Percentiles rank a stretch among this genome's conserved stretches.
Evolutionary conservation across 83 land plant genomes (phyloP).

Genomic region (Picea engelmannii): DNA sequence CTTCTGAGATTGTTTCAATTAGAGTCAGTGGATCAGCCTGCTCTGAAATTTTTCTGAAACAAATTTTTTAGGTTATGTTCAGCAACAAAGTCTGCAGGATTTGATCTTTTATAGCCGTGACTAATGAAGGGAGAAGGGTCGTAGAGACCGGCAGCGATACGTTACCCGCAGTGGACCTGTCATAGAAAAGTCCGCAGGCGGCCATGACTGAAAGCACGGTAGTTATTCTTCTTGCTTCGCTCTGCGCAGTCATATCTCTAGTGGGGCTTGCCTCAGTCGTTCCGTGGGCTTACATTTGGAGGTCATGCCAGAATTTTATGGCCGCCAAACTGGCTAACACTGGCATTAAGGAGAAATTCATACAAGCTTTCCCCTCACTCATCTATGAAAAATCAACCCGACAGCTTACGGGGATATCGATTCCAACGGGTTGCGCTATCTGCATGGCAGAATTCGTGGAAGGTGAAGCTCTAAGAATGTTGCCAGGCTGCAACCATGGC

Average conservation of each 20-base stretch:
- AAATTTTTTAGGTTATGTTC: no score
- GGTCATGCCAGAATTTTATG: not conserved
- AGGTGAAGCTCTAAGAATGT: slow-evolving; percentile 22
- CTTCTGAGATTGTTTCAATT: no score
- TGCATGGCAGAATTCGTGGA: slow-evolving; percentile 13
- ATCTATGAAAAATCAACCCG: slow-evolving; percentile 19
- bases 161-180: not conserved
- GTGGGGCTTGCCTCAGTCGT: not conserved
- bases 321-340: not conserved
- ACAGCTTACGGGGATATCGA: slow-evolving; percentile 19
- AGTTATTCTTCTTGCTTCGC: not conserved
- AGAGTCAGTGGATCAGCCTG: no score
- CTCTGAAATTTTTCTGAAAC: no score
- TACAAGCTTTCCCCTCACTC: slow-evolving; percentile 29
- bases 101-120: no score
- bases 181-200: not conserved
- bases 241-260: not conserved
- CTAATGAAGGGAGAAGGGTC: no score
- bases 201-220: not conserved
- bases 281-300: not conserved
- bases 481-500: not conserved
- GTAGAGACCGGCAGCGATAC: no score
- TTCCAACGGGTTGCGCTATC: slow-evolving; percentile 16
- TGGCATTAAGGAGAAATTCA: slow-evolving; percentile 29
- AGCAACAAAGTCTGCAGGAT: no score